A percentile compares a stretch with the other conserved stretches of the same genome.
Evolutionary conservation across 306 rosid species (phyloP).

Genomic region (Pyrus bretschneideri): DNA sequence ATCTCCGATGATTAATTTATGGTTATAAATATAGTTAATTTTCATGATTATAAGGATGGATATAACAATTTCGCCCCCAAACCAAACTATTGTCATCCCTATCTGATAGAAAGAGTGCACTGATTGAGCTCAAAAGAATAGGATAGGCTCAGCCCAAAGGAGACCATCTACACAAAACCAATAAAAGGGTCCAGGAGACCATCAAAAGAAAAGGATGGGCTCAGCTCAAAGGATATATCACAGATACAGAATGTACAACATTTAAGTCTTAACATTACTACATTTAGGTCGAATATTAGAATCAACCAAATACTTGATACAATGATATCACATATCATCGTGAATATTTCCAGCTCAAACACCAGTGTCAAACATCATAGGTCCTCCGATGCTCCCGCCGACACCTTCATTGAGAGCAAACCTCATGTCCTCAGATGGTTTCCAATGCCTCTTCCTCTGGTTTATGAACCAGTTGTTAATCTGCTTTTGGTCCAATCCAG

Average conservation of each 20-base stretch:
- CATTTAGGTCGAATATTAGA: neutral
- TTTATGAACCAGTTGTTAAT: conserved; percentile 91
- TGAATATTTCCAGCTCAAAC: neutral
- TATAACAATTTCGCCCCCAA: rapidly evolving
- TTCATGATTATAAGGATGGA: too few relatives aligned
- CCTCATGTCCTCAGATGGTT: conserved; percentile 71
- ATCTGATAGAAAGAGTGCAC: too few relatives aligned
- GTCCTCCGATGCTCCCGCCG: neutral
- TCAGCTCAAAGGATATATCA: too few relatives aligned
- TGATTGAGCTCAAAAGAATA: too few relatives aligned
- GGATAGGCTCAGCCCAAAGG: too few relatives aligned
- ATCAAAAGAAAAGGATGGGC: too few relatives aligned
- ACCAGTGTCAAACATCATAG: neutral
- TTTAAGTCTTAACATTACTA: too few relatives aligned
- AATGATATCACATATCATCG: neutral
- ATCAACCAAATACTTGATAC: neutral
- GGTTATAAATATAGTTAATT: too few relatives aligned
- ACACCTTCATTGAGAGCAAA: conserved; percentile 46
- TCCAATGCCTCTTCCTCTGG: conserved; percentile 92
- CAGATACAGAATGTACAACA: too few relatives aligned
- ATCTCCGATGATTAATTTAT: too few relatives aligned
- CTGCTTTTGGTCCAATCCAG: conserved; percentile 72
- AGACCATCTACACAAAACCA: neutral
- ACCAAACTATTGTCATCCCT: too few relatives aligned
- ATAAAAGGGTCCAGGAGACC: neutral